These are phyloP conservation scores for Flaveria floridana DNA, from an alignment of 140 eudicot species.

Conservation along the genomic window DNA sequence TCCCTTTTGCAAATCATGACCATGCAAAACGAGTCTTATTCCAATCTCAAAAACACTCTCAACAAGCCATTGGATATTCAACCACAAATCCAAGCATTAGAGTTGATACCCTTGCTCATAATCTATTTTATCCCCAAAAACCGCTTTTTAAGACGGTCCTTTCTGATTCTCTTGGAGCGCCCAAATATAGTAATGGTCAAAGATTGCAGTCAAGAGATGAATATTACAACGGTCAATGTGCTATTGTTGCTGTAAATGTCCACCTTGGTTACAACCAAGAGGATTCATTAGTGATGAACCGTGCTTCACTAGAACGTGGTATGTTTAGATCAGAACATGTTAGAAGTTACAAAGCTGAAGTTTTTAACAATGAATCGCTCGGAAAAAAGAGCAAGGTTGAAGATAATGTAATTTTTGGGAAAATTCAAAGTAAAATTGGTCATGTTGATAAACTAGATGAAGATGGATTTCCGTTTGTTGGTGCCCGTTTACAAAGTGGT, in stretches of 20 bases:
- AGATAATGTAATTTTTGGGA: conserved; percentile 62
- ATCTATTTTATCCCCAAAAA: conserved; percentile 73
- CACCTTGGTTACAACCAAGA: conserved; percentile 92
- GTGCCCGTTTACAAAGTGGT: conserved; percentile 79
- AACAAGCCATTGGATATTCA: conserved; percentile 82
- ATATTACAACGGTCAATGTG: conserved; percentile 83
- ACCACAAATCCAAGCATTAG: conserved; percentile 69
- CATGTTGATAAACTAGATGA: conserved; percentile 93
- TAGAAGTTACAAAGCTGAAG: conserved; percentile 79
- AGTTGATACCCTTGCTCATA: conserved; percentile 63
- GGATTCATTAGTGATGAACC: conserved; percentile 88
- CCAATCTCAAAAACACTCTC: conserved; percentile 88
- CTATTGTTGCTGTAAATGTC: conserved; percentile 82
- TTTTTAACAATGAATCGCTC: conserved; percentile 52
- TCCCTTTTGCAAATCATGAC: conserved; percentile 81
- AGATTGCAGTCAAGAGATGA: conserved; percentile 56
- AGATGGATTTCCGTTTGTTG: conserved; percentile 84
- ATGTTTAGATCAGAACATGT: conserved; percentile 86
- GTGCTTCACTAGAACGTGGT: conserved; percentile 90
- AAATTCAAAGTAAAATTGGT: conserved; percentile 78
- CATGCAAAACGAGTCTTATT: conserved; percentile 78
- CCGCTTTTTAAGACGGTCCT: conserved; percentile 77
- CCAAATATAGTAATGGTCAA: conserved; percentile 35
- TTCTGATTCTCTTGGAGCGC: conserved; percentile 66
- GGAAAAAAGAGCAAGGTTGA: conserved; percentile 55